These are phyloP conservation scores for Withania somnifera DNA, from an alignment of 305 asterid species.

Conservation along the genomic window DNA sequence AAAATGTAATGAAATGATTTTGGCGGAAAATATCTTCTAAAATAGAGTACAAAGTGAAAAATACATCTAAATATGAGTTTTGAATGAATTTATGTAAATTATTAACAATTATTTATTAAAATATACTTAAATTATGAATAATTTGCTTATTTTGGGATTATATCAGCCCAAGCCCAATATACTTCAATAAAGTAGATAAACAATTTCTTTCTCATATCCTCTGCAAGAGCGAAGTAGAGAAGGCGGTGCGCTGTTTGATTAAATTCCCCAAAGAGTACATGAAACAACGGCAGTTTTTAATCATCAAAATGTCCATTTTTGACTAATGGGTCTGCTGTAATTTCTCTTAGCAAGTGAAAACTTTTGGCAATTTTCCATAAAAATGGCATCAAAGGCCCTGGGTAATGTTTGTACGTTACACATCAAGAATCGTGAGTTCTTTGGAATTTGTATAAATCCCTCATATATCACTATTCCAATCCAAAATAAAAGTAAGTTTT, in stretches of 20 bases:
- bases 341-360: neutral
- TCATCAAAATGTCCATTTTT: neutral
- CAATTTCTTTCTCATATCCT: no score
- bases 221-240: no score
- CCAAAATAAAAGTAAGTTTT: conserved; percentile 29
- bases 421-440: conserved; percentile 30
- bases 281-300: neutral
- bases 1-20: no score
- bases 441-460: conserved; percentile 28
- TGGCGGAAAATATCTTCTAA: no score
- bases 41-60: no score
- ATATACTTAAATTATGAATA: no score
- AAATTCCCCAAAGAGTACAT: conserved; percentile 21
- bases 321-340: neutral
- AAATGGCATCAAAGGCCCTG: conserved; percentile 24
- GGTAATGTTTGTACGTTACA: conserved; percentile 24
- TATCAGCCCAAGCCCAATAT: no score
- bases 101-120: no score
- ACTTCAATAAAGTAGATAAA: no score
- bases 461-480: conserved; percentile 14
- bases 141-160: no score
- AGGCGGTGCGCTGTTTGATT: conserved; percentile 31
- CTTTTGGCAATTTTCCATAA: neutral
- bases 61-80: no score
- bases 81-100: no score